Percentiles rank a stretch among this genome's conserved stretches.
phyloP scores from a whole-genome alignment of 257 asterid genomes.

The Dorcoceras hygrometricum region DNA sequence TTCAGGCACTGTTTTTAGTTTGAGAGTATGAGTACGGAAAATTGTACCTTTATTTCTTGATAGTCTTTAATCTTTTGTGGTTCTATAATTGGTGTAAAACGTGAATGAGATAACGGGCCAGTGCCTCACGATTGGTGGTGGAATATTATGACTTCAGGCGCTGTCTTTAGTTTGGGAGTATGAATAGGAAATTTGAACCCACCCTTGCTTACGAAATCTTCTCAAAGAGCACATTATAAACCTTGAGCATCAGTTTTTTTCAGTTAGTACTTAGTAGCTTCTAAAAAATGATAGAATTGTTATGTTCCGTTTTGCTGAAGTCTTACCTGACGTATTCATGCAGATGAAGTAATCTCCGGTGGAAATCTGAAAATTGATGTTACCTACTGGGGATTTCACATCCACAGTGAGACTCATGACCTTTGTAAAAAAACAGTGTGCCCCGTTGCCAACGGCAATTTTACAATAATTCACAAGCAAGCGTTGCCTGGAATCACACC shows the following conservation, averaged over 20 bases:
- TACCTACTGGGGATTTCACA: conserved; percentile 31
- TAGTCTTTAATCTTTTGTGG: neutral
- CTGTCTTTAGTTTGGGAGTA: neutral
- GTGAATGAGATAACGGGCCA: neutral
- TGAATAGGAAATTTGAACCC: neutral
- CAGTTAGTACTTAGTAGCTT: neutral
- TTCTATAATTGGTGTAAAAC: neutral
- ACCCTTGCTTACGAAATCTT: neutral
- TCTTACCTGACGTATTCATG: neutral
- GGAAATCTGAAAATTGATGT: conserved; percentile 37
- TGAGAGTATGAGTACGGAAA: neutral
- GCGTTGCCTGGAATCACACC: conserved; percentile 36
- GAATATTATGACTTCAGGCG: too few relatives aligned
- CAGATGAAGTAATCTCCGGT: conserved; percentile 31
- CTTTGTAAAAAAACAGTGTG: conserved; percentile 32
- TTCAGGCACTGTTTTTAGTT: neutral
- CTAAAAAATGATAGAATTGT: neutral
- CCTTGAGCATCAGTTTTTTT: neutral
- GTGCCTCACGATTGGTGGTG: too few relatives aligned
- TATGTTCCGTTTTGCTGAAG: neutral
- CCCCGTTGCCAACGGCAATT: conserved; percentile 37
- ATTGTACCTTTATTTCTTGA: neutral
- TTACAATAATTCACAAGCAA: conserved; percentile 33
- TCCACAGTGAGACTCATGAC: conserved; percentile 37
- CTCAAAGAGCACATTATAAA: neutral